Evolutionary conservation across 2,329 filamentous ascomycete species (phyloP).

Genomic region (Aspergillus arachidicola): DNA sequence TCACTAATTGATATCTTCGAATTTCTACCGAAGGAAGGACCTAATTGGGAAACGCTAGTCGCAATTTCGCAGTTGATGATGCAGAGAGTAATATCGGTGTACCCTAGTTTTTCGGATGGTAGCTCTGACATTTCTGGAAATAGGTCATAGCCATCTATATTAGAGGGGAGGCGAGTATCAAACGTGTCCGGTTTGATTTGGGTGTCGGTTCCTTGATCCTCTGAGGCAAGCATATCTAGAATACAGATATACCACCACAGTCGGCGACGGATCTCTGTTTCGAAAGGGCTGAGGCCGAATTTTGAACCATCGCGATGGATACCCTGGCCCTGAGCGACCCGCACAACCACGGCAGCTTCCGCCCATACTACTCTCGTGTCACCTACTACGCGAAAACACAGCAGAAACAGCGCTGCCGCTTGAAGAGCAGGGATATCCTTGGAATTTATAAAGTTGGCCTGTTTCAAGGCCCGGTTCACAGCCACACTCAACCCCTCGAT

Average conservation of each 20-base stretch:
- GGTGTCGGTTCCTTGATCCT: conserved; percentile 30
- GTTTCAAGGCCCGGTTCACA: conserved; percentile 13
- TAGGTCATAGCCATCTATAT: conserved; percentile 29
- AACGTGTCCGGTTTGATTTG: conserved; percentile 27
- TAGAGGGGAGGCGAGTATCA: conserved; percentile 27
- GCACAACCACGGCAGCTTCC: conserved; percentile 7
- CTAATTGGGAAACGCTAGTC: conserved; percentile 16
- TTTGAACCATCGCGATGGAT: conserved; percentile 13
- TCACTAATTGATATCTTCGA: background rate
- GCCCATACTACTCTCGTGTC: conserved; percentile 14
- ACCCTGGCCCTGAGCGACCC: conserved; percentile 12
- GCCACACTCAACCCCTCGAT: conserved; percentile 9
- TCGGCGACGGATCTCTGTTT: conserved; percentile 30
- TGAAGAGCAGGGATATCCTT: conserved; percentile 19
- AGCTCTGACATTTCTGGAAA: conserved; percentile 13
- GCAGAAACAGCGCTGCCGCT: conserved; percentile 20
- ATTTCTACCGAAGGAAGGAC: background rate
- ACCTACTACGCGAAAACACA: conserved; percentile 15
- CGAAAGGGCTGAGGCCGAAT: conserved; percentile 17
- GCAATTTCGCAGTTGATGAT: conserved; percentile 23
- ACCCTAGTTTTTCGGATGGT: conserved; percentile 11
- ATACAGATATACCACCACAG: conserved; percentile 35
- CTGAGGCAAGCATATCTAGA: conserved; percentile 30
- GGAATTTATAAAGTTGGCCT: conserved; percentile 18
- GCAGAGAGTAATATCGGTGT: conserved; percentile 30